Evolutionary conservation across 176 grass and related monocot species (phyloP).

Genomic region (Aegilops speltoides): DNA sequence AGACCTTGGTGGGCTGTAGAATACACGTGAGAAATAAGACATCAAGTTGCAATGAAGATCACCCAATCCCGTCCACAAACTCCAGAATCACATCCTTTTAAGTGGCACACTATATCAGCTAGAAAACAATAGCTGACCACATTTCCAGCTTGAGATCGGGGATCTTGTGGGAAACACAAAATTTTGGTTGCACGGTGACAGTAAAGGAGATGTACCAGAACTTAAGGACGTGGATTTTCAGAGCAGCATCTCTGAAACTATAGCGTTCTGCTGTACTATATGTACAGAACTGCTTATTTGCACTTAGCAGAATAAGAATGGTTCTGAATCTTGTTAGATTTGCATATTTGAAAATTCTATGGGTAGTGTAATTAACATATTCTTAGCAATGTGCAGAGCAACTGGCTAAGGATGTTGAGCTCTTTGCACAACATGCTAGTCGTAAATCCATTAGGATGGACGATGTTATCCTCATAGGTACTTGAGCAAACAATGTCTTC

Average conservation of each 20-base stretch:
- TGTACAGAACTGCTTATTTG: background rate
- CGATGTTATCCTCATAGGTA: slow-evolving; percentile 84
- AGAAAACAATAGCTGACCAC: background rate
- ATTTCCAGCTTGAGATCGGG: background rate
- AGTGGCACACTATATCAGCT: background rate
- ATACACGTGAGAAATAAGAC: background rate
- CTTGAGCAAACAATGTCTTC: slow-evolving; percentile 6
- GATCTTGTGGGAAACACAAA: background rate
- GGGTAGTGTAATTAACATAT: slow-evolving; percentile 15
- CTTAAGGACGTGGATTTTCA: slow-evolving; percentile 7
- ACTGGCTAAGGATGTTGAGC: slow-evolving; percentile 73
- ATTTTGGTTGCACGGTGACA: background rate
- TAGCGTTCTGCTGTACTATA: background rate
- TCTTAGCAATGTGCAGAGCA: slow-evolving; percentile 53
- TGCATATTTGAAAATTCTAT: background rate
- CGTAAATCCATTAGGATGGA: slow-evolving; percentile 86
- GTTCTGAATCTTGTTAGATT: background rate
- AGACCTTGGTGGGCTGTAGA: background rate
- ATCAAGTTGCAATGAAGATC: background rate
- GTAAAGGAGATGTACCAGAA: background rate
- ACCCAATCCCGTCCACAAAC: background rate
- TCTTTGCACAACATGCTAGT: slow-evolving; percentile 81
- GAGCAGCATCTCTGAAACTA: slow-evolving; percentile 9
- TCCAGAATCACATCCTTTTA: background rate
- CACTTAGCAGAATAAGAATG: background rate